phyloP scores from a whole-genome alignment of 805 yeast species.

The Pichia nanzhaoensis region DNA sequence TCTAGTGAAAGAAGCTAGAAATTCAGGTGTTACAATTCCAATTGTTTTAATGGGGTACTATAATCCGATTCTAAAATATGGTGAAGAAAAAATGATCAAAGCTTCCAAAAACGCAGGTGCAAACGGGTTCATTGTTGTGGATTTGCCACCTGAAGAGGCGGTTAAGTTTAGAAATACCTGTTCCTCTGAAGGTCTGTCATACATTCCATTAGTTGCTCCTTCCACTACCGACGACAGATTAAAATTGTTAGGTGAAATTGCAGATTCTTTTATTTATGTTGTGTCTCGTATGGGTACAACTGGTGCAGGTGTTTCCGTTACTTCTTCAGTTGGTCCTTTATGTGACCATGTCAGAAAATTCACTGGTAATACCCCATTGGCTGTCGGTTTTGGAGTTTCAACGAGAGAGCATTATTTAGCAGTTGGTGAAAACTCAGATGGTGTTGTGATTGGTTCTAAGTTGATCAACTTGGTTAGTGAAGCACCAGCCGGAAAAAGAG shows the following conservation, averaged over 20 bases:
- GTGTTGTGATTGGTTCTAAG: conserved; percentile 93
- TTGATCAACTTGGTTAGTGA: conserved; percentile 65
- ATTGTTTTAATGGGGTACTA: conserved; percentile 95
- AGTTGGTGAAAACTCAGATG: conserved; percentile 82
- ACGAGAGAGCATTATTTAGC: conserved; percentile 82
- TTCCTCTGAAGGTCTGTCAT: conserved; percentile 61
- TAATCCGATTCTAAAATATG: conserved; percentile 86
- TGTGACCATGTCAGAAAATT: conserved; percentile 68
- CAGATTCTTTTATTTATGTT: conserved; percentile 93
- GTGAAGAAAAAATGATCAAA: conserved; percentile 74
- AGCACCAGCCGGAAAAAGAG: conserved; percentile 54
- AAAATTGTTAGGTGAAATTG: conserved; percentile 68
- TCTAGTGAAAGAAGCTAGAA: conserved; percentile 68
- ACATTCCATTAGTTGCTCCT: conserved; percentile 94
- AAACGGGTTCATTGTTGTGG: conserved; percentile 90
- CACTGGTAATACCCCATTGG: conserved; percentile 75
- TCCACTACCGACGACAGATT: conserved; percentile 90
- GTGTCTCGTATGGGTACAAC: conserved; percentile 98
- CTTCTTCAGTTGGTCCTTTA: conserved; percentile 55
- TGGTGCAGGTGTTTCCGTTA: conserved; percentile 71
- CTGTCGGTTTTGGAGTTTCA: conserved; percentile 96
- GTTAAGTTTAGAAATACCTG: conserved; percentile 73
- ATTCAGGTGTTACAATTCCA: conserved; percentile 80
- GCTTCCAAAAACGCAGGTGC: conserved; percentile 88
- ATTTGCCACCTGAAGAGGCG: conserved; percentile 98